phyloP scores from a whole-genome alignment of 1,139 yeast species.

The Eremothecium cymbalariae region DNA sequence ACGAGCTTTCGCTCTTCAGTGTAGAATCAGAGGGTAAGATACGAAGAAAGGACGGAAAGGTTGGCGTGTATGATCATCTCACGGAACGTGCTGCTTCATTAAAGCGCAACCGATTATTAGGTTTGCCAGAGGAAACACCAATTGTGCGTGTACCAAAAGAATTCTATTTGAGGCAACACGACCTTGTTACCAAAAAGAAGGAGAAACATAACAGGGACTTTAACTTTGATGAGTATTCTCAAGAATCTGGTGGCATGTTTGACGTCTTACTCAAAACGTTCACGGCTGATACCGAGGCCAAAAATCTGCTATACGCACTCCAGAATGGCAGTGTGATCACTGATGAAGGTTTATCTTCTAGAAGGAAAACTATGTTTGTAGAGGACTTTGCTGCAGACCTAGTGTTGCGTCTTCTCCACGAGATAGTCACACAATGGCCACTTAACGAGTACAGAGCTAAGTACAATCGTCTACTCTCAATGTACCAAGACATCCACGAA shows the following conservation, averaged over 20 bases:
- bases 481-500: constrained; percentile 16
- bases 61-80: constrained; percentile 27
- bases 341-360: constrained; percentile 11
- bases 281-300: constrained; percentile 17
- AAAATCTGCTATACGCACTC: constrained; percentile 23
- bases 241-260: constrained; percentile 15
- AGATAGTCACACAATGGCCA: constrained; percentile 28
- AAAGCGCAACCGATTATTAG: constrained; percentile 25
- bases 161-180: constrained; percentile 27
- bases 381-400: constrained; percentile 28
- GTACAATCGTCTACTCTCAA: constrained; percentile 15
- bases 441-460: constrained; percentile 23
- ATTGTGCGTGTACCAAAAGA: constrained; percentile 28
- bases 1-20: constrained; percentile 26
- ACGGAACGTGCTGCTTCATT: constrained; percentile 20
- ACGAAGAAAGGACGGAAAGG: constrained; percentile 29
- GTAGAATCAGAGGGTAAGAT: constrained; percentile 20
- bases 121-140: constrained; percentile 24
- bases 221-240: constrained; percentile 15
- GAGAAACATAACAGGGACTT: constrained; percentile 14
- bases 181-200: constrained; percentile 19
- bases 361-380: constrained; percentile 29
- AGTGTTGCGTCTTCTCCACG: constrained; percentile 24
- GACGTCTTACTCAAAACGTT: constrained; percentile 22
- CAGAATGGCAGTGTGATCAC: constrained; percentile 29